Evolutionary conservation across 1,139 yeast species (phyloP).

Genomic region (Debaryomyces udenii): DNA sequence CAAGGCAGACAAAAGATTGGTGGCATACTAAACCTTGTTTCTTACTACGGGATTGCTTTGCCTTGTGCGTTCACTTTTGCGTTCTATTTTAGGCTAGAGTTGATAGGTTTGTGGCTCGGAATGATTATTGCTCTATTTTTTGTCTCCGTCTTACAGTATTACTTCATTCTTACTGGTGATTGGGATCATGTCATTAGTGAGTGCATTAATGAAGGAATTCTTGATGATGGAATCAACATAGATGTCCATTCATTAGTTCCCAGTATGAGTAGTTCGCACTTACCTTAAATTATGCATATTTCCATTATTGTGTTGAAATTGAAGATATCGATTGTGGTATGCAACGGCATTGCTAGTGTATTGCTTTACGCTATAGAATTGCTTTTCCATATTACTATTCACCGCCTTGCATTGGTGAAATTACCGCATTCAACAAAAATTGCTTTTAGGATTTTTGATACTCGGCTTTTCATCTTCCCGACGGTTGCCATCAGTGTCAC

Average conservation of each 20-base stretch:
- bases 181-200: constrained; percentile 58
- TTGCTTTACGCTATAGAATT: too few relatives aligned
- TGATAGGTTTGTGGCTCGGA: constrained; percentile 66
- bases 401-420: too few relatives aligned
- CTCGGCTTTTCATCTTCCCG: too few relatives aligned
- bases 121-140: constrained; percentile 57
- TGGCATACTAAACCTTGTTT: constrained; percentile 57
- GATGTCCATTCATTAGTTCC: constrained; percentile 40
- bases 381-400: too few relatives aligned
- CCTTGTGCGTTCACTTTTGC: constrained; percentile 61
- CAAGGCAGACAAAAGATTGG: constrained; percentile 72
- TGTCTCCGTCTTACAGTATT: constrained; percentile 49
- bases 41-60: constrained; percentile 61
- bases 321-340: too few relatives aligned
- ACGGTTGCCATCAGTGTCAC: too few relatives aligned
- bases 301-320: too few relatives aligned
- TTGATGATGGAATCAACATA: constrained; percentile 36
- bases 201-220: constrained; percentile 44
- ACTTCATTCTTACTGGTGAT: constrained; percentile 50
- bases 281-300: background rate
- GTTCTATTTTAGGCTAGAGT: constrained; percentile 45
- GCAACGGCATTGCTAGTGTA: too few relatives aligned
- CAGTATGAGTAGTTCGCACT: constrained; percentile 32
- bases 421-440: too few relatives aligned
- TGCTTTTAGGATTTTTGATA: too few relatives aligned